Conservation (phyloP, 306 rosid species). For the Prosopis cineraria region DNA sequence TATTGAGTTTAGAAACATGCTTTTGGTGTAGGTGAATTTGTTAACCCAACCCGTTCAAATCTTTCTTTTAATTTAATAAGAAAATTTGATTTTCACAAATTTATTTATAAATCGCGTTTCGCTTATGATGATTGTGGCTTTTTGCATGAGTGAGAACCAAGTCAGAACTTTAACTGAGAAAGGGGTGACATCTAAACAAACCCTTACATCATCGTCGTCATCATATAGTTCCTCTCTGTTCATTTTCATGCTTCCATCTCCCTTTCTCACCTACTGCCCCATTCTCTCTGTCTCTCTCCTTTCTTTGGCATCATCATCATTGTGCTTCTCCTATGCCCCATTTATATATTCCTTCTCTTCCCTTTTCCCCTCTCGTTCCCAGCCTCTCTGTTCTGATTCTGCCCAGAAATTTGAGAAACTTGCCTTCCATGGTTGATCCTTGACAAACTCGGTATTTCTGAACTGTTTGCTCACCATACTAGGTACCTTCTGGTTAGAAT, state of each 20-base stretch:
- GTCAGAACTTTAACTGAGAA: background rate
- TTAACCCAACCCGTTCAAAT: too few species aligned
- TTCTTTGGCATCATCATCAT: slow-evolving; percentile 15
- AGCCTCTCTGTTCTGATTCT: background rate
- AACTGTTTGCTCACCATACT: background rate
- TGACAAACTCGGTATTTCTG: background rate
- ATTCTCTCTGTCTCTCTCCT: background rate
- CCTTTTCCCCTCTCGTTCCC: slow-evolving; percentile 7
- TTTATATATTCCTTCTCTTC: background rate
- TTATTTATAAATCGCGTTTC: too few species aligned
- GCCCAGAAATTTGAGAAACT: background rate
- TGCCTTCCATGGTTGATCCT: slow-evolving; percentile 10
- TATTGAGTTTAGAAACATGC: too few species aligned
- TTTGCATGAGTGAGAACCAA: background rate
- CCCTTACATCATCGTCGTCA: slow-evolving; percentile 39
- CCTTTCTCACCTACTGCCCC: slow-evolving; percentile 55
- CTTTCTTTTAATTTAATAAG: too few species aligned
- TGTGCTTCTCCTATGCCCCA: background rate
- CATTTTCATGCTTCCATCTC: slow-evolving; percentile 37
- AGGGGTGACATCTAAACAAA: slow-evolving; percentile 40
- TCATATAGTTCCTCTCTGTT: slow-evolving; percentile 17
- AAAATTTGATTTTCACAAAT: too few species aligned
- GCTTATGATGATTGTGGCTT: too few species aligned
- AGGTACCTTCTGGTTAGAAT: slow-evolving; percentile 36
- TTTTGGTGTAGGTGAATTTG: too few species aligned